phyloP scores from a whole-genome alignment of 805 yeast genomes.

The Starmerella vitae region DNA sequence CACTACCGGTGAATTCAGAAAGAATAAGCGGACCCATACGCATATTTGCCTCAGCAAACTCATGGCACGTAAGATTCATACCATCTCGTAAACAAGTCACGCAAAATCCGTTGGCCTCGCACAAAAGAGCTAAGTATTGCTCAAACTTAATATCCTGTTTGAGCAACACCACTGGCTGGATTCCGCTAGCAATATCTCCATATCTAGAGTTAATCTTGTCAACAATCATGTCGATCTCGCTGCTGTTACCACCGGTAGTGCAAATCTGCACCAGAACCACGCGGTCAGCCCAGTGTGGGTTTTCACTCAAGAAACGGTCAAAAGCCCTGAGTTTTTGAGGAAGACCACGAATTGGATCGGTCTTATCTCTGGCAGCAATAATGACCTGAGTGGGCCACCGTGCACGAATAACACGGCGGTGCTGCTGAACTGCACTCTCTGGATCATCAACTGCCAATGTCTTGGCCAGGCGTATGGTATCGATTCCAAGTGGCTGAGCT shows the following conservation, averaged over 20 bases:
- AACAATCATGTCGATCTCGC: conserved; percentile 59
- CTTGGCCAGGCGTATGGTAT: conserved; percentile 34
- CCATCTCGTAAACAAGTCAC: conserved; percentile 94
- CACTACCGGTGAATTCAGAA: conserved; percentile 92
- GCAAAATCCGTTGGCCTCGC: conserved; percentile 77
- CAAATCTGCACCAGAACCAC: conserved; percentile 78
- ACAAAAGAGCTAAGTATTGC: conserved; percentile 73
- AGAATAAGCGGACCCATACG: conserved; percentile 58
- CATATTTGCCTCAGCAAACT: conserved; percentile 63
- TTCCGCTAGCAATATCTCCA: conserved; percentile 50
- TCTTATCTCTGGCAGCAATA: conserved; percentile 77
- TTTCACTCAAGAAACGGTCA: conserved; percentile 55
- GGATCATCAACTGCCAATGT: conserved; percentile 32
- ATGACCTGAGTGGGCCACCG: conserved; percentile 62
- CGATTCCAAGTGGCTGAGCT: conserved; percentile 32
- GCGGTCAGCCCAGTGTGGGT: conserved; percentile 56
- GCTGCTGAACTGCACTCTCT: conserved; percentile 31
- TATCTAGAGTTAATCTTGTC: conserved; percentile 69
- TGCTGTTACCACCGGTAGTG: conserved; percentile 27
- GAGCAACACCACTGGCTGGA: conserved; percentile 74
- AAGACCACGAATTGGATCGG: conserved; percentile 77
- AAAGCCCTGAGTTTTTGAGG: conserved; percentile 79
- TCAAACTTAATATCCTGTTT: conserved; percentile 81
- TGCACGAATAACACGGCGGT: conserved; percentile 48
- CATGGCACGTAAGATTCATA: conserved; percentile 92